These are phyloP conservation scores for Gaeumannomyces sp. DNA, from an alignment of 2,329 filamentous ascomycete species.

Conservation along the genomic window DNA sequence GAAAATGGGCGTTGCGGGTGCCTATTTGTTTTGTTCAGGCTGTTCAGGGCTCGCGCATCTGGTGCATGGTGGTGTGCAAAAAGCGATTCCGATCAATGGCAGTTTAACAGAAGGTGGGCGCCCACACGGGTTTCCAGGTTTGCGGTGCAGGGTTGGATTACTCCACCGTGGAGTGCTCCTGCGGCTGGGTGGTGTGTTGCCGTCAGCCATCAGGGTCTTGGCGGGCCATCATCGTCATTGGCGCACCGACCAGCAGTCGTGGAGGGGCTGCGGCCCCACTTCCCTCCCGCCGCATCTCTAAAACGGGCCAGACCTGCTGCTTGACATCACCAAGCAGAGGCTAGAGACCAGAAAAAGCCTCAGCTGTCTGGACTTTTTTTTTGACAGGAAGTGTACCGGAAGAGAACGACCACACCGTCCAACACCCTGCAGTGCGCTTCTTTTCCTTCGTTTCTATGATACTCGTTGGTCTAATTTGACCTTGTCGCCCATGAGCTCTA, in stretches of 20 bases:
- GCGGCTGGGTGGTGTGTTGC: constrained; percentile 1
- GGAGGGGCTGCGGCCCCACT: background rate
- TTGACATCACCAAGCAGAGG: background rate
- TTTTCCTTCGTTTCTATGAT: too few species aligned
- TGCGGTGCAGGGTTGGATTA: background rate
- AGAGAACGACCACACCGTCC: too few species aligned
- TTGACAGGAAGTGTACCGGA: background rate
- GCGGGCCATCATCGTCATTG: background rate
- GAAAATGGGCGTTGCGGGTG: background rate
- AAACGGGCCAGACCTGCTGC: background rate
- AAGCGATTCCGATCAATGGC: background rate
- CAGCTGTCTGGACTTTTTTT: background rate
- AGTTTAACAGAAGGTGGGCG: background rate
- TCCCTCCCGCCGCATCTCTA: background rate
- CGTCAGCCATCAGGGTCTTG: background rate
- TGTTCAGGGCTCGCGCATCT: background rate
- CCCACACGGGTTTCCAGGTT: background rate
- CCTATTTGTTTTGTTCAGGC: background rate
- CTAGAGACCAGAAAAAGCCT: too few species aligned
- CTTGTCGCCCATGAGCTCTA: too few species aligned
- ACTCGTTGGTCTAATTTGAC: too few species aligned
- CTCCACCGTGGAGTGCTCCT: constrained; percentile 6
- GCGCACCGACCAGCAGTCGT: background rate
- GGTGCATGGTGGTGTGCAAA: background rate
- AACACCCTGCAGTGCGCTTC: too few species aligned